phyloP scores from a whole-genome alignment of 1,284 basidiomycete genomes.

The Amylostereum chailletii region DNA sequence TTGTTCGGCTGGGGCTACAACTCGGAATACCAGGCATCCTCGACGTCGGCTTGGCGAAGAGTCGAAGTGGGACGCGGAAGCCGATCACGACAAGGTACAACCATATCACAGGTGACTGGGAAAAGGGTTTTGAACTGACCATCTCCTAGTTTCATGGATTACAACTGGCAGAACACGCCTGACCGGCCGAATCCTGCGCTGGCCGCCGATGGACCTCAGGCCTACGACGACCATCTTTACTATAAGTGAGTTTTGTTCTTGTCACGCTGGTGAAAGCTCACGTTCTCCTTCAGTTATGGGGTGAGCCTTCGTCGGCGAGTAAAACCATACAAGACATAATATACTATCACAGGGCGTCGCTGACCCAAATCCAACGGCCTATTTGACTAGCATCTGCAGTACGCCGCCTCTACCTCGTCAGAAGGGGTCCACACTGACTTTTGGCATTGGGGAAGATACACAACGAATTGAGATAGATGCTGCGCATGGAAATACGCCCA shows the following conservation, averaged over 20 bases:
- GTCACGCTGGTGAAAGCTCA: conserved; percentile 6
- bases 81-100: conserved; percentile 44
- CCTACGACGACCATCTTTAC: conserved; percentile 77
- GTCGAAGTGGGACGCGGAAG: conserved; percentile 9
- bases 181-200: conserved; percentile 61
- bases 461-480: conserved; percentile 43
- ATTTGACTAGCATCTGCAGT: conserved; percentile 66
- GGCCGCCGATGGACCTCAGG: conserved; percentile 57
- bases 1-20: conserved; percentile 32
- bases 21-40: conserved; percentile 23
- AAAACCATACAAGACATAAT: conserved; percentile 4
- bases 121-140: not conserved
- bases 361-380: conserved; percentile 51
- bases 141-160: conserved; percentile 60
- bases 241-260: conserved; percentile 39
- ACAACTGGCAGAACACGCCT: conserved; percentile 58
- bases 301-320: conserved; percentile 23
- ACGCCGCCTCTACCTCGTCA: conserved; percentile 14
- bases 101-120: not conserved
- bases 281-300: conserved; percentile 38
- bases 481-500: conserved; percentile 38
- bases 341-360: conserved; percentile 49
- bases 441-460: conserved; percentile 14
- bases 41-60: conserved; percentile 15
- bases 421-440: not conserved